A percentile compares a stretch with the other conserved stretches of the same genome.
Conservation (phyloP, 2,329 filamentous ascomycete genomes). For the Fusarium sterilihyphosum region DNA sequence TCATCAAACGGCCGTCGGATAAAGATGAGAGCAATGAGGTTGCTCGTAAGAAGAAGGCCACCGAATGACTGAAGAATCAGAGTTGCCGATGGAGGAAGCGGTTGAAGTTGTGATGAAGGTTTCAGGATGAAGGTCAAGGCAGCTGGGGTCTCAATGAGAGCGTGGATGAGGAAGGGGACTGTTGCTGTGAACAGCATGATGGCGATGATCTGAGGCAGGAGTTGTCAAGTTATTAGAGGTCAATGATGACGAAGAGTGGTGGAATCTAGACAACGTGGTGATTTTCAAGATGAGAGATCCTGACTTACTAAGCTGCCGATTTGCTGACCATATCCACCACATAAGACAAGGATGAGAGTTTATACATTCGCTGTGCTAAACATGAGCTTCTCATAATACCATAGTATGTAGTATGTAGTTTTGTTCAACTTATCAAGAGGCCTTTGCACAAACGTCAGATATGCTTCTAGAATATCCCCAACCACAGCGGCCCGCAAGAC, state of each 20-base stretch:
- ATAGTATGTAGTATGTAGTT: neutral
- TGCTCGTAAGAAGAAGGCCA: conserved; percentile 57
- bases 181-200: conserved; percentile 13
- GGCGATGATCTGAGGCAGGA: too few relatives aligned
- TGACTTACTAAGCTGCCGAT: conserved; percentile 6
- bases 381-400: neutral
- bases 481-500: too few relatives aligned
- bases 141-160: conserved; percentile 53
- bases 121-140: conserved; percentile 57
- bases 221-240: neutral
- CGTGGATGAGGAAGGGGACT: conserved; percentile 52
- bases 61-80: conserved; percentile 60
- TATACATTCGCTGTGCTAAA: neutral
- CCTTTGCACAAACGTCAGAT: too few relatives aligned
- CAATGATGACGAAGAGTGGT: neutral
- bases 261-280: neutral
- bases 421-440: neutral
- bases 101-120: conserved; percentile 55
- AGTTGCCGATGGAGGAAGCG: conserved; percentile 50
- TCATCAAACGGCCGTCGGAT: conserved; percentile 46
- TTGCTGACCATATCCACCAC: neutral
- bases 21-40: conserved; percentile 54
- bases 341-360: neutral
- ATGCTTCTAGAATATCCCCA: neutral
- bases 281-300: neutral